Base-by-base conservation (phyloP, 441 rosid genomes). In the Rhodomyrtus psidioides region DNA sequence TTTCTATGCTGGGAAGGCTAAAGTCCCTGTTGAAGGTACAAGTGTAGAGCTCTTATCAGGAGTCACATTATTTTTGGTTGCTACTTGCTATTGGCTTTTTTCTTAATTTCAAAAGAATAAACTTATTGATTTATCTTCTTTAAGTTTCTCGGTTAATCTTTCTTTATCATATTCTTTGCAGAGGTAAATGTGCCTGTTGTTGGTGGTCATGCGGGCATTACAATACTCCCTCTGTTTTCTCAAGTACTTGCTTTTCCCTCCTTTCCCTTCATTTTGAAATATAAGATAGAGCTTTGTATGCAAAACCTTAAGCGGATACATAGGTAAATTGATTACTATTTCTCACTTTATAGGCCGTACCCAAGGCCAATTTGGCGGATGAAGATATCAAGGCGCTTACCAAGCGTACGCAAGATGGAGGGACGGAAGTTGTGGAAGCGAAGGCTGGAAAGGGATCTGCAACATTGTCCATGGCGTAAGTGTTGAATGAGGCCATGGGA, bases 361-460 rank as follows among this genome's bases (percentile, higher is more conserved):
- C 99, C 84, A 90, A 90, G 91, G 97, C 97, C 75, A 97, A 94
- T 90, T 87, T 97, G 86, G 55, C 94, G 42, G 87, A 88, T 85
- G 99, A 94, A 1, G 94, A 92, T 2, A 92, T 96, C 85, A 86
- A 83, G 42, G 98, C 96, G 84, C 99, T 97, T 83, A 97, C 99
- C 13, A 97, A 96, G 93, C 91, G 99, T 88, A 96, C 99, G 23
- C 99, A 97, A 92, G 99, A 96, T 83, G 99, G 99, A 89, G 99
- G 99, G 81, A 97, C 99, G 0, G 98, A 96, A 87, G 99, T 97
- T 74, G 99, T 96, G 82, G 97, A 96, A 90, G 99, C 99, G 7
- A 97, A 97, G 92, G 99, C 98, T 86, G 99, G 99, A 91, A 96
- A 96, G 88, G 99, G 99, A 84, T 97, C 98, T 60, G 99, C 99